Percentiles rank a stretch among this genome's conserved stretches.
phyloP scores from a whole-genome alignment of 805 yeast genomes.

The Kockiozyma suomiensis region DNA sequence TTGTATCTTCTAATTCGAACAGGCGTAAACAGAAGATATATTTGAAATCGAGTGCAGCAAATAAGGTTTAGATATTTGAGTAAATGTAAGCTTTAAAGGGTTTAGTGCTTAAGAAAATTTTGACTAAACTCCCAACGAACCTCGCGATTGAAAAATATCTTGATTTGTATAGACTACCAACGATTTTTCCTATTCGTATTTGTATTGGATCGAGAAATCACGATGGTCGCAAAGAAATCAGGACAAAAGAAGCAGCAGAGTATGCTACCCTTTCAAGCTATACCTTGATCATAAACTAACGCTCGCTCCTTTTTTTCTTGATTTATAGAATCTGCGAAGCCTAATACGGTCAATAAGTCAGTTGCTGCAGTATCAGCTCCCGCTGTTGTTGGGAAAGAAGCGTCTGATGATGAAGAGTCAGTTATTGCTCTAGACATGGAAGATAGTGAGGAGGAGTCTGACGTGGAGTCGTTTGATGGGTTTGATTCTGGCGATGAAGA shows the following conservation, averaged over 20 bases:
- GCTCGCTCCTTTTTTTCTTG: background rate
- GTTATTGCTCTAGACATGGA: background rate
- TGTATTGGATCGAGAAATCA: background rate
- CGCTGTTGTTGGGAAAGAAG: background rate
- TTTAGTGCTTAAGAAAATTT: conserved; percentile 3
- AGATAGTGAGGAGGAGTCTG: conserved; percentile 14
- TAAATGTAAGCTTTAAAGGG: background rate
- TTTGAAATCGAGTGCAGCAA: background rate
- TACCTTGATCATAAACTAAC: too few species aligned
- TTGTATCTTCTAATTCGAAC: too few species aligned
- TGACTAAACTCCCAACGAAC: conserved; percentile 19
- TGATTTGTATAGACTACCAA: background rate
- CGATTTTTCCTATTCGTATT: too few species aligned
- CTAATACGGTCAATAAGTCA: background rate
- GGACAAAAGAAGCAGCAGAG: conserved; percentile 6
- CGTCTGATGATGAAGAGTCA: background rate
- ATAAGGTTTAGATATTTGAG: conserved; percentile 7
- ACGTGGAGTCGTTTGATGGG: conserved; percentile 15
- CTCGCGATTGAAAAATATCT: background rate
- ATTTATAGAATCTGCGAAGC: background rate
- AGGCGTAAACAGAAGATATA: too few species aligned
- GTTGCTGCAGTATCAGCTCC: background rate
- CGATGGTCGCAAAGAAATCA: conserved; percentile 16
- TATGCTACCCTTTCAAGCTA: too few species aligned
- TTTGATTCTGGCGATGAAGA: conserved; percentile 33